Evolutionary conservation across 176 grass and related monocot genomes (phyloP), one percentile per base, ranked within the genome.

Genomic region (Carex myosuroides): DNA sequence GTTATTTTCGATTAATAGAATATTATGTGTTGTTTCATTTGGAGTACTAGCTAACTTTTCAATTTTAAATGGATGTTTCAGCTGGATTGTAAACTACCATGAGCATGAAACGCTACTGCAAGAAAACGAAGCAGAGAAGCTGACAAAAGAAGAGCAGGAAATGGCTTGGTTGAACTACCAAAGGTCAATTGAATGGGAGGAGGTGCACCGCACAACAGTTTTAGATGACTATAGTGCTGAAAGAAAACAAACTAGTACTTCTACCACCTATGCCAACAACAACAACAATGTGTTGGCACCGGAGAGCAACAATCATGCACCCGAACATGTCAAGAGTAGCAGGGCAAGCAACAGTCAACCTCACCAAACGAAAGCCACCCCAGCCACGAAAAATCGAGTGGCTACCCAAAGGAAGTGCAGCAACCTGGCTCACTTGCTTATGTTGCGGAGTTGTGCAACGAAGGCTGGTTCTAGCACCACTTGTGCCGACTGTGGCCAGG

Each of bases 71-170:
- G 52, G 73, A 7, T 30, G 17, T 57, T 62, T 33, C 82, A 97
- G 94, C 50, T 98, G 93, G 96, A 98, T 98, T 84, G 89, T 85
- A 59, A 89, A 94, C 81, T 98, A 95, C 66, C 96, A 98, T 85
- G 96, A 98, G 71, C 96, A 98, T 68, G 95, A 98, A 89, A 90
- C 90, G 59, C 91, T 98, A 84, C 70, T 98, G 26, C 93, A 95
- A 92, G 96, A 98, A 84, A 95, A 98, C 53, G 96, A 98, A 81
- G 92, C 94, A 44, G 96, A 98, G 71, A 98, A 76, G 35, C 89
- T 98, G 55, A 90, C 93, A 13, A 98, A 98, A 89, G 96, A 98
- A 83, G 96, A 98, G 81, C 91, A 95, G 73, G 96, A 98, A 13
- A 88, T 95, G 88, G 96, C 96, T 35, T 95, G 90, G 89, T 87